phyloP scores from a whole-genome alignment of 345 rosid species.

The Ceriops zippeliana region DNA sequence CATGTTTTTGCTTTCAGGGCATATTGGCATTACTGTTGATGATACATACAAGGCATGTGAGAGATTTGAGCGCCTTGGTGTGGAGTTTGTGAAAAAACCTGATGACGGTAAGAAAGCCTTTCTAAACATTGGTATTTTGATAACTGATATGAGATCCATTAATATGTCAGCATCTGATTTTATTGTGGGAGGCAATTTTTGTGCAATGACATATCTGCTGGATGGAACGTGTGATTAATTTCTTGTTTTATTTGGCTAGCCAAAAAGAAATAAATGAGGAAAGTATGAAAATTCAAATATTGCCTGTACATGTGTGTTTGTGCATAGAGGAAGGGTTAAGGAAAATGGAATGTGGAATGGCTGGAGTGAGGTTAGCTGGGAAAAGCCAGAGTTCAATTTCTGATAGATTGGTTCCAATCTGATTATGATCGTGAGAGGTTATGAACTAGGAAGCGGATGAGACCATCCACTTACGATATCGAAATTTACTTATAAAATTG shows the following conservation, averaged over 20 bases:
- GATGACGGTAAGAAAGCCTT: constrained; percentile 50
- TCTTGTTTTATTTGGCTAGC: too few species aligned
- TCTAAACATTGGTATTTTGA: constrained; percentile 1
- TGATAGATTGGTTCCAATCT: too few species aligned
- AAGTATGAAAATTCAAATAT: not conserved
- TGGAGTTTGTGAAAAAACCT: constrained; percentile 85
- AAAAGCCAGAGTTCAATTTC: not conserved
- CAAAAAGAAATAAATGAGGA: constrained; percentile 1
- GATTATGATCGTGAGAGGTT: too few species aligned
- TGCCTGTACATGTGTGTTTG: not conserved
- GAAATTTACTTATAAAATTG: too few species aligned
- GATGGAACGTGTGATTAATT: not conserved
- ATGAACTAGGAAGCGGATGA: too few species aligned
- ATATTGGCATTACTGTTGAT: constrained; percentile 91
- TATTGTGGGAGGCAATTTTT: not conserved
- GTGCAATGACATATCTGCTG: not conserved
- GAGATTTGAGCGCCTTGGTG: constrained; percentile 83
- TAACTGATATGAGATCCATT: not conserved
- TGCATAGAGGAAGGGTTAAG: too few species aligned
- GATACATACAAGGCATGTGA: constrained; percentile 91
- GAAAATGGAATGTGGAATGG: not conserved
- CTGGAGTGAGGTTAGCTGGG: not conserved
- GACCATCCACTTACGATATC: too few species aligned
- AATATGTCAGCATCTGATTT: not conserved
- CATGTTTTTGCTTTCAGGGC: constrained; percentile 47